Evolutionary conservation across 495 filamentous ascomycete genomes (phyloP), one percentile per base, ranked within the genome.

Genomic region (Neurospora sp.): DNA sequence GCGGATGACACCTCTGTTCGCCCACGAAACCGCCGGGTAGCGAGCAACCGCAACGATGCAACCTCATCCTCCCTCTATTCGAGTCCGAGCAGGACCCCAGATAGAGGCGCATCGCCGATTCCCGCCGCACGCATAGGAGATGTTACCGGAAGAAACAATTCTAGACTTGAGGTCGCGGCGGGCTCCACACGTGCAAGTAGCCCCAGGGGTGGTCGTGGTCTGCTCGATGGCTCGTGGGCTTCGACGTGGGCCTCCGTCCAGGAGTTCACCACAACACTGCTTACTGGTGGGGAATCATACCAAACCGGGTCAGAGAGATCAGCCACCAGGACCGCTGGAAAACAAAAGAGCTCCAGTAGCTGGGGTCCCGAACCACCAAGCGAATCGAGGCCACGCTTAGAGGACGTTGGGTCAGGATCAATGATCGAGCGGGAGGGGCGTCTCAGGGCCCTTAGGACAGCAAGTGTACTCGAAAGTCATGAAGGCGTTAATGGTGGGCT

Each of bases 391-490:
- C 83, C 84, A 69, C 75, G 77, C 53, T 71, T 78, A n/a, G 77
- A 81, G 41, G 82, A 83, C 69, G 86, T 88, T 40, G 87, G 81
- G 12, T 77, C 82, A 20, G 87, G 87, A 40, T 85, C 84, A 71
- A 78, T 79, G 69, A 84, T 76, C n/a, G 75, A 84, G 74, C 81
- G 87, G 72, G 85, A 87, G 31, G 83, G 84, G 37, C 75, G 76
- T 42, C 77, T 88, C 40, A 84, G 82, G 76, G 82, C 84, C 8
- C 82, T 81, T 79, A 84, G 81, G 76, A 86, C 77, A 45, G 82
- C 81, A 31, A 85, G 83, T 70, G 79, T 88, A 4, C 78, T 88
- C n/a, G 85, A 88, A 72, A 85, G 84, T 27, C 80, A 85, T 70
- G 84, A 85, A 10, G 84, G 83, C 3, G 80, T 83, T 5, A 86